Evolutionary conservation across 2,329 filamentous ascomycete species (phyloP), one percentile per base, ranked within the genome.

Genomic region (Botrytis aclada): DNA sequence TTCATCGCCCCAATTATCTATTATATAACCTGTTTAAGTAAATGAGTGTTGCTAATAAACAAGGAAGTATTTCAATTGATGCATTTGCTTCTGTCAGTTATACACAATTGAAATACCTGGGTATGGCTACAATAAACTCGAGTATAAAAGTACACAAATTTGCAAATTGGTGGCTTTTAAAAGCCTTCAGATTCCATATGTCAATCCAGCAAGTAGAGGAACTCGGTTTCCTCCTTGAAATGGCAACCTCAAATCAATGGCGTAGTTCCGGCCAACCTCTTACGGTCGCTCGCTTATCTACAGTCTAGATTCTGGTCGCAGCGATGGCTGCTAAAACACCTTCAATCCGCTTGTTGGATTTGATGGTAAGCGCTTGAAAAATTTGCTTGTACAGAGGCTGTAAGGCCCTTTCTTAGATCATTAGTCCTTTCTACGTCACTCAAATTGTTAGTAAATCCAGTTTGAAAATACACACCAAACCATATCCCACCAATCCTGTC

Each of bases 1-100:
- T 10, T 14, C n/a, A 12, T 29, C 18, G 8, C 18, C 62, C 32
- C 18, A 45, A 45, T 25, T 22, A 32, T 45, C 9, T 8, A 32
- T n/a, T 14, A 34, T 45, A 20, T 25, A 2, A 4, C 25, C 9
- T 8, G 41, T 45, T 3, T 4, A 22, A 45, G 1, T 16, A 25
- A 3, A 43, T 64, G 2, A 1, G 18, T 22, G n/a, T 45, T 6
- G 3, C 18, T 3, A 37, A 14, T 5, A 7, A 7, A 0, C 2
- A 8, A 61, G 10, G 18, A 54, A 7, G 58, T 5, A 37, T 37
- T n/a, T 14, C 9, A 6, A 22, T 34, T 29, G 1, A 7, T 34
- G 25, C 9, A 20, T 32, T 20, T 45, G 9, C 18, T 22, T 62
- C 9, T 22, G 14, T 7, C 8, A 62, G 20, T 3, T 29, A 29